Evolutionary conservation across 768 basidiomycete species (phyloP).

Genomic region (Termitomyces sp.): DNA sequence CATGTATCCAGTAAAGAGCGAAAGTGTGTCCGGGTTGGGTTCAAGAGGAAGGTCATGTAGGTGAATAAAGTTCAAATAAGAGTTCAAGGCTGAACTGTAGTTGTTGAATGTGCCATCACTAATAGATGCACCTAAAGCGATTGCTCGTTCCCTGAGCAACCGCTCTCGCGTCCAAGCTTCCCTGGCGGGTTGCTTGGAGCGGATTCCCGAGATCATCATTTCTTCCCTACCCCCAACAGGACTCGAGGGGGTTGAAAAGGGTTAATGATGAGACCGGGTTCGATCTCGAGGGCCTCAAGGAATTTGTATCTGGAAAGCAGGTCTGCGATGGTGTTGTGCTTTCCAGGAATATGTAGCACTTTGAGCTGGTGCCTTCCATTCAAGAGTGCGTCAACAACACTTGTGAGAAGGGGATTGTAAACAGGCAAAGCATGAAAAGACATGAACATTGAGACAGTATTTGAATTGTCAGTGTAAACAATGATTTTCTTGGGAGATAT

Average conservation of each 20-base stretch:
- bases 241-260: conserved; percentile 19
- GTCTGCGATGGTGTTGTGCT: conserved; percentile 16
- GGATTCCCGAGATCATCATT: conserved; percentile 12
- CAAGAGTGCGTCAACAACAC: conserved; percentile 15
- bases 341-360: conserved; percentile 10
- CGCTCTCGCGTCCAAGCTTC: conserved; percentile 30
- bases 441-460: conserved; percentile 15
- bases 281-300: background rate
- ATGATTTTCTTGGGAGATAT: background rate
- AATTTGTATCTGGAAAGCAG: conserved; percentile 13
- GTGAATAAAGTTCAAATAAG: conserved; percentile 31
- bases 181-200: conserved; percentile 26
- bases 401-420: conserved; percentile 17
- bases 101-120: conserved; percentile 12
- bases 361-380: background rate
- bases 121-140: conserved; percentile 21
- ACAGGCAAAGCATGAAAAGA: conserved; percentile 13
- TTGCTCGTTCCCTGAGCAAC: conserved; percentile 23
- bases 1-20: no score
- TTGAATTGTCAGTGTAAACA: conserved; percentile 26
- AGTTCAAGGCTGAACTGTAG: conserved; percentile 29
- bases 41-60: no score
- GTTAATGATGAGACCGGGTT: background rate
- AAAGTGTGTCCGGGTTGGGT: no score
- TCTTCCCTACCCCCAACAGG: conserved; percentile 23